These are phyloP conservation scores for Rusavskia elegans DNA, from an alignment of 495 filamentous ascomycete genomes.

Conservation along the genomic window DNA sequence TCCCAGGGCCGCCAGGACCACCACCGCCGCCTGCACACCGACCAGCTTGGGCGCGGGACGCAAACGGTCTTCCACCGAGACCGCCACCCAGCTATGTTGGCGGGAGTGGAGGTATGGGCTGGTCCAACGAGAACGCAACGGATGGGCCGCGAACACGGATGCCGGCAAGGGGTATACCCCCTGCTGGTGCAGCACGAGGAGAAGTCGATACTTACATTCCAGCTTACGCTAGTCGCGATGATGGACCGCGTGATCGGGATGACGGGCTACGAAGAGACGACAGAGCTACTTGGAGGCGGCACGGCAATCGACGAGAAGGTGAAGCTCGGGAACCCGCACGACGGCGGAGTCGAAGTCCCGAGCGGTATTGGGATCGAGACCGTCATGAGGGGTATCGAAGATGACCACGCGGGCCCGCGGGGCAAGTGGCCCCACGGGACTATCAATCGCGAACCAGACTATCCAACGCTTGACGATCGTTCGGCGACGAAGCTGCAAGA, in stretches of 20 bases:
- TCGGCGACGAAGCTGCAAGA: no score
- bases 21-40: slow-evolving; percentile 9
- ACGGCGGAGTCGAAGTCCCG: slow-evolving; percentile 17
- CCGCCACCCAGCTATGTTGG: slow-evolving; percentile 10
- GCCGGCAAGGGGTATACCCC: slow-evolving; percentile 4
- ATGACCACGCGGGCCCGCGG: not conserved
- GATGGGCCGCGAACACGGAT: not conserved
- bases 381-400: slow-evolving; percentile 18
- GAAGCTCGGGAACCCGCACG: slow-evolving; percentile 11
- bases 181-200: not conserved
- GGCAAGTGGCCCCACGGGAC: not conserved
- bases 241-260: slow-evolving; percentile 9
- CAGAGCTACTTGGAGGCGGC: slow-evolving; percentile 8
- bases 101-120: slow-evolving; percentile 5
- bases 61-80: slow-evolving; percentile 13
- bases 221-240: slow-evolving; percentile 11
- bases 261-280: slow-evolving; percentile 12
- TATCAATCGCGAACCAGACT: no score
- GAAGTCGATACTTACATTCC: slow-evolving; percentile 18
- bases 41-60: slow-evolving; percentile 12
- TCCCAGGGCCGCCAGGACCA: slow-evolving; percentile 42
- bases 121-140: not conserved
- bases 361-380: slow-evolving; percentile 11
- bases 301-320: slow-evolving; percentile 10
- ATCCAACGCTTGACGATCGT: no score